Evolutionary conservation across 176 grass and related monocot species (phyloP).

Genomic region (Aechmea fasciata): DNA sequence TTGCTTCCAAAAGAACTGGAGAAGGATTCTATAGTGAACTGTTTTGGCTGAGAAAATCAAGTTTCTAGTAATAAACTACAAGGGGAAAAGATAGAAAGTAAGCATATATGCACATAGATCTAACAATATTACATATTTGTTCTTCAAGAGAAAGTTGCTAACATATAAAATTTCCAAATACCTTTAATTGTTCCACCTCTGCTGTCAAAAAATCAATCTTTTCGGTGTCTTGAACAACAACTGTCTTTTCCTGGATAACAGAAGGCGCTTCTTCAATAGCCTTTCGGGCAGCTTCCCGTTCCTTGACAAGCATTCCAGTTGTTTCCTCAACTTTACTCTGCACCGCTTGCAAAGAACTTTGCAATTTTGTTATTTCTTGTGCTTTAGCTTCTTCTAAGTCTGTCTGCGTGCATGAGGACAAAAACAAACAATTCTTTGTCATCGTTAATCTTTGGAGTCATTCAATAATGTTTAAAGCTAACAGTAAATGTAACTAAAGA

Average conservation of each 20-base stretch:
- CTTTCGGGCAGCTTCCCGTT: slow-evolving; percentile 58
- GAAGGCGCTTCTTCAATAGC: slow-evolving; percentile 71
- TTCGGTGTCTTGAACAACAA: slow-evolving; percentile 86
- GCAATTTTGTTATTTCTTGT: slow-evolving; percentile 69
- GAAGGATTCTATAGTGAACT: not conserved
- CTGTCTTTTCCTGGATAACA: slow-evolving; percentile 69
- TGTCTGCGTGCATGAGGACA: slow-evolving; percentile 39
- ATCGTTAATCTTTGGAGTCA: no score
- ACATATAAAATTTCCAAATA: slow-evolving; percentile 15
- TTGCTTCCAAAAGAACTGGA: not conserved
- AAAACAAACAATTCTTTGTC: not conserved
- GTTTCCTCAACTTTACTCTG: slow-evolving; percentile 88
- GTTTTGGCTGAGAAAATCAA: not conserved
- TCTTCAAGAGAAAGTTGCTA: not conserved
- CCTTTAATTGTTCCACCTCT: slow-evolving; percentile 83
- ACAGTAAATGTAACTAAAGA: not conserved
- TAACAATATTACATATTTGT: no score
- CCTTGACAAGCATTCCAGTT: slow-evolving; percentile 56
- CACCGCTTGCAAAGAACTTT: slow-evolving; percentile 65
- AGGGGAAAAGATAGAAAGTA: not conserved
- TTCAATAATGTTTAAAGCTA: not conserved
- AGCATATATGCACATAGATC: no score
- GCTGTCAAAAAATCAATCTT: slow-evolving; percentile 70
- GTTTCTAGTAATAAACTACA: not conserved
- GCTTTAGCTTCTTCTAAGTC: slow-evolving; percentile 93